Base-by-base conservation (phyloP, 345 rosid genomes). In the Citrus mangshanensis region DNA sequence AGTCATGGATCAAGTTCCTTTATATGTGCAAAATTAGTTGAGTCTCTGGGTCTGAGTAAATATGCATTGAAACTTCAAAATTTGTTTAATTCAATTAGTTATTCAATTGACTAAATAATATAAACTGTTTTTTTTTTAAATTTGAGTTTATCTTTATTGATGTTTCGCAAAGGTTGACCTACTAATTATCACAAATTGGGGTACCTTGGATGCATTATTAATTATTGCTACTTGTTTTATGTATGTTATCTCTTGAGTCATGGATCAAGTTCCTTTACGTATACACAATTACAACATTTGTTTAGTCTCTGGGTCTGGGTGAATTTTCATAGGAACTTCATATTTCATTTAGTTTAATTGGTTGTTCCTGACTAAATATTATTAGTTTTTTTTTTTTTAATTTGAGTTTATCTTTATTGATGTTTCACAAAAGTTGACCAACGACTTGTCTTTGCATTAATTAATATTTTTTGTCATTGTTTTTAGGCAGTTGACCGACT, bases 241-340 rank as follows among this genome's bases (percentile, higher is more conserved):
- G 16, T 70, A 14, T 55, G 24, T 34, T 4, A 2, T 38, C 42
- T 38, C 42, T 8, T 38, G 13, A 6, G 5, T 72, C 62, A 30
- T 40, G 38, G 19, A 9, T 34, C 10, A 4, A 30, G 55, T 38
- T 37, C 34, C 18, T 73, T 13, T 59, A n/a, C 38, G 60, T 59
- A 49, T 49, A 38, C 42, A 9, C 8, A 38, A 38, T 38, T 38
- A 38, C 46, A 40, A 40, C 49, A 40, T 40, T 40, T 37, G 40
- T 37, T 7, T 37, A 7, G 40, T 37, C 40, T 37, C 2, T 37
- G 2, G 9, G 40, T 37, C 9, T 37, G 40, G 7, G 2, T 40
- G 34, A 18, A 9, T 75, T 75, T 75, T 25, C 65, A 19, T 7
- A 66, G 79, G 62, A 75, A 70, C 59, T 75, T 62, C 72, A 55